These are phyloP conservation scores for Dipteronia sinensis DNA, from an alignment of 345 rosid genomes.

Conservation along the genomic window DNA sequence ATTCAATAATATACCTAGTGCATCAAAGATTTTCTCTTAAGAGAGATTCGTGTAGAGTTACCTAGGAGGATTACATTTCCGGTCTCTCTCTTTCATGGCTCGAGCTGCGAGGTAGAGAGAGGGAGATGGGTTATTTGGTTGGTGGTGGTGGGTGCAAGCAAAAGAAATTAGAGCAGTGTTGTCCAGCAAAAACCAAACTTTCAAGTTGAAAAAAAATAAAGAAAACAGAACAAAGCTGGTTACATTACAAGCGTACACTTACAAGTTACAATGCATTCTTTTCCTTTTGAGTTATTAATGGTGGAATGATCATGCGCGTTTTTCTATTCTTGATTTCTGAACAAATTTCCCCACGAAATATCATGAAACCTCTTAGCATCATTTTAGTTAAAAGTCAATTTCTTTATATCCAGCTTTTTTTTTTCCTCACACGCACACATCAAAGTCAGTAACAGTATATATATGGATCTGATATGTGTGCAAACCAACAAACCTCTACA, in stretches of 20 bases:
- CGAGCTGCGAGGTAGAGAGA: constrained; percentile 19
- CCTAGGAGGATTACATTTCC: background rate
- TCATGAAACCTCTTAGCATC: constrained; percentile 15
- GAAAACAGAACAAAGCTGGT: background rate
- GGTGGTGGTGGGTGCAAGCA: constrained; percentile 14
- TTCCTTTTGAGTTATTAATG: background rate
- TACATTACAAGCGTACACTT: background rate
- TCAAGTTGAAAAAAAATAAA: background rate
- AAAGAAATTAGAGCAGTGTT: constrained; percentile 14
- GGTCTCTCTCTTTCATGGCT: constrained; percentile 19
- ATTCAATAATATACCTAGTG: no score
- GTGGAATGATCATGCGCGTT: constrained; percentile 17
- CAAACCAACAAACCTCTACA: background rate
- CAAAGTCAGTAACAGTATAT: background rate
- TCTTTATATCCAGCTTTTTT: background rate
- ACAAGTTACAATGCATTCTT: background rate
- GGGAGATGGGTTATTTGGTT: background rate
- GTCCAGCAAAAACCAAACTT: constrained; percentile 35
- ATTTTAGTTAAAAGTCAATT: constrained; percentile 20
- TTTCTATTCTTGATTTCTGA: constrained; percentile 17
- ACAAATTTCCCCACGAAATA: constrained; percentile 13
- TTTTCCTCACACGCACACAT: background rate
- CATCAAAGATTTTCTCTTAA: background rate
- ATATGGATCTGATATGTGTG: background rate
- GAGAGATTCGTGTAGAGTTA: background rate